Evolutionary conservation across 371 early-diverging fungal genomes (phyloP).

Genomic region (Batrachochytrium dendrobatidis): DNA sequence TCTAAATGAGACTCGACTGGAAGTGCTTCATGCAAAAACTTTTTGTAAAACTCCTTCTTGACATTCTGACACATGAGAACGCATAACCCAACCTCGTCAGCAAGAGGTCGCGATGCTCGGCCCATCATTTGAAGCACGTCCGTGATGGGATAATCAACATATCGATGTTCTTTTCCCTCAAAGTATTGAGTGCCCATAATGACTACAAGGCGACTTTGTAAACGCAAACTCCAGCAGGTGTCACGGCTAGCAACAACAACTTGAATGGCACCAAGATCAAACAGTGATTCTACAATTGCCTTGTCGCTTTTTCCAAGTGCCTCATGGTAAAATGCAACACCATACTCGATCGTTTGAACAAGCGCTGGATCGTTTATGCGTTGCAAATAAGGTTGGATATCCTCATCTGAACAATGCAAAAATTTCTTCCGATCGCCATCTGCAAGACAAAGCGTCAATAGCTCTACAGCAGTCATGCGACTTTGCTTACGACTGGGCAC

Average conservation of each 20-base stretch:
- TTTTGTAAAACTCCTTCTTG: slow-evolving; percentile 94
- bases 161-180: slow-evolving; percentile 88
- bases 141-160: slow-evolving; percentile 88
- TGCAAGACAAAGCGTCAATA: slow-evolving; percentile 70
- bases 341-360: slow-evolving; percentile 62
- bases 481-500: slow-evolving; percentile 89
- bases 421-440: slow-evolving; percentile 66
- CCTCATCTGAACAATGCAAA: slow-evolving; percentile 59
- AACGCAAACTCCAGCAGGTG: slow-evolving; percentile 77
- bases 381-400: slow-evolving; percentile 51
- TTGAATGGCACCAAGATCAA: slow-evolving; percentile 70
- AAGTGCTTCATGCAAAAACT: slow-evolving; percentile 88
- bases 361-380: slow-evolving; percentile 67
- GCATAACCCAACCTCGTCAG: slow-evolving; percentile 65
- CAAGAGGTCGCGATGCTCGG: slow-evolving; percentile 65
- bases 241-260: slow-evolving; percentile 85
- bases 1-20: slow-evolving; percentile 93
- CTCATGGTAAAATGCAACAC: slow-evolving; percentile 90
- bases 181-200: slow-evolving; percentile 96
- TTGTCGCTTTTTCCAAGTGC: slow-evolving; percentile 67
- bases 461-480: slow-evolving; percentile 76
- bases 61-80: slow-evolving; percentile 87
- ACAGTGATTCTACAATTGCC: slow-evolving; percentile 67
- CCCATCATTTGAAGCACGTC: slow-evolving; percentile 97
- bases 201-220: slow-evolving; percentile 76